Base-by-base conservation (phyloP, 805 yeast species). In the Huiozyma naganishii region DNA sequence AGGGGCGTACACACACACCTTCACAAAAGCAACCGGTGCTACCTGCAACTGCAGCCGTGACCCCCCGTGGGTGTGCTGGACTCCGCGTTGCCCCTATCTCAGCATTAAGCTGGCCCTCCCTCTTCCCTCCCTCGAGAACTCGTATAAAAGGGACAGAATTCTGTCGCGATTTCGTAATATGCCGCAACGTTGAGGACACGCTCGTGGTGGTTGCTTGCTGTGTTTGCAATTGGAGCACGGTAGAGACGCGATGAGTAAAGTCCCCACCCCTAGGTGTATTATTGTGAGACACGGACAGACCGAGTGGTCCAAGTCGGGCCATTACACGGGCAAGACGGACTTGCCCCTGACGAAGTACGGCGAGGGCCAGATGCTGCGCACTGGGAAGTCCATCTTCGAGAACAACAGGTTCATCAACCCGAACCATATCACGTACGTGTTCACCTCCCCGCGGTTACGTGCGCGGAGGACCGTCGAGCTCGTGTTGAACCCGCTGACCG, bases 291-390 rank as follows among this genome's bases (percentile, higher is more conserved):
- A 83, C 52, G 90, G 90, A 29, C 95, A 89, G 67, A 89, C 97
- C 2, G 95, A 81, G 62, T 89, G 97, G 97, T 89, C 97, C 39
- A 80, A 83, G 56, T 74, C 88, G 2, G 97, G 97, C 27, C 95
- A 86, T 61, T 82, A 85, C 66, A 90, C 97, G 4, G 86, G 96
- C 2, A 51, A 70, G 37, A 90, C 97, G 1, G 97, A 90, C 53
- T 59, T 90, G 12, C 78, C 79, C 7, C 72, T 90, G 57, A 86
- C 96, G 1, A 71, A 69, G 2, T 80, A 76, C 52, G 97, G 97
- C 41, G 84, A 77, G 10, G 68, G 68, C 33, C 92, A 87, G 58
- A 85, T 87, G 77, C 64, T 66, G 39, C 74, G 74, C 32, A 83
- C 95, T 23, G 95, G 95, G 6, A 63, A 71, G 48, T 71, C 75